phyloP scores from a whole-genome alignment of 1,139 yeast genomes.

The Zygoascus meyerae region DNA sequence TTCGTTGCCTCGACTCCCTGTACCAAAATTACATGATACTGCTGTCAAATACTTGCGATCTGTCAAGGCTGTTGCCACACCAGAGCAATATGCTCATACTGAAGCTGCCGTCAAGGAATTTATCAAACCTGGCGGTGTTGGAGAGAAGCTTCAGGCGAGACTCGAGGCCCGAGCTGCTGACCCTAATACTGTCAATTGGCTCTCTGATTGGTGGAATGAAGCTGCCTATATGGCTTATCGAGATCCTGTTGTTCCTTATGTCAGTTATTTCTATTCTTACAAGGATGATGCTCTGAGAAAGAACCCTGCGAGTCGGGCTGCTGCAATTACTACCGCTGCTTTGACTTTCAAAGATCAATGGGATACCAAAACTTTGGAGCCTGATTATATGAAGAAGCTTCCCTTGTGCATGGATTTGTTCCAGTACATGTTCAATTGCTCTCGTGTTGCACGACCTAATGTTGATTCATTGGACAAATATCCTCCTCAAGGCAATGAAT shows the following conservation, averaged over 20 bases:
- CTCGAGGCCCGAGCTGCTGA: conserved; percentile 52
- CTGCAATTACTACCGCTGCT: conserved; percentile 47
- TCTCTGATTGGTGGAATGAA: conserved; percentile 90
- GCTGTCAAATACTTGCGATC: conserved; percentile 63
- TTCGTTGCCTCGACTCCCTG: conserved; percentile 78
- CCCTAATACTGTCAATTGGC: conserved; percentile 72
- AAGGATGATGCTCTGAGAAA: conserved; percentile 51
- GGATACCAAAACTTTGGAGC: conserved; percentile 42
- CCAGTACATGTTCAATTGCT: conserved; percentile 84
- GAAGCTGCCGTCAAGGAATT: conserved; percentile 62
- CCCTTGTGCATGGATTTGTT: conserved; percentile 95
- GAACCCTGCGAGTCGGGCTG: conserved; percentile 71
- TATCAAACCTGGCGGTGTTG: conserved; percentile 54
- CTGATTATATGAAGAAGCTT: conserved; percentile 73
- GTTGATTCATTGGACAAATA: conserved; percentile 32
- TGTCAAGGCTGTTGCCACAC: conserved; percentile 60
- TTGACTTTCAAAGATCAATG: conserved; percentile 36
- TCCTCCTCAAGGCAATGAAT: conserved; percentile 55
- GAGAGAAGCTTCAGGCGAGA: conserved; percentile 63
- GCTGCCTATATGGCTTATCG: conserved; percentile 87
- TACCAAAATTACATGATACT: conserved; percentile 74
- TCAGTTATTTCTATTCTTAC: conserved; percentile 85
- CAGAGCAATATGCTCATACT: conserved; percentile 52
- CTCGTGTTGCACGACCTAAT: conserved; percentile 53
- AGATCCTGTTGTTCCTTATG: conserved; percentile 91